A percentile compares a stretch with the other conserved stretches of the same genome.
Evolutionary conservation across 345 rosid genomes (phyloP).

Genomic region (Luvunga scandens): DNA sequence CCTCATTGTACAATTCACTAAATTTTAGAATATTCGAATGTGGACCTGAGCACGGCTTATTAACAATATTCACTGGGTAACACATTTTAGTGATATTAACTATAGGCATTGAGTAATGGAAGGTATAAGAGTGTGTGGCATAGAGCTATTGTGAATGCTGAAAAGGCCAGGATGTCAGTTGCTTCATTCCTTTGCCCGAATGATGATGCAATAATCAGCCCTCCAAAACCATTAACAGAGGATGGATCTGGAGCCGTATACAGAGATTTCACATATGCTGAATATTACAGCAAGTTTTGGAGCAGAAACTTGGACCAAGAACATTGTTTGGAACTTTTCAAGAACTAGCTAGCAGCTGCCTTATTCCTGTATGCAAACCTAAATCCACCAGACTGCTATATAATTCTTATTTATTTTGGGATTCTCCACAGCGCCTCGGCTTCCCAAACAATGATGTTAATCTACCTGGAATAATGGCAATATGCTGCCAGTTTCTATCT

Average conservation of each 20-base stretch:
- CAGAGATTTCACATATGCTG: constrained; percentile 75
- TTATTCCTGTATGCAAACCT: too few relatives aligned
- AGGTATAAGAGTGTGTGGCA: constrained; percentile 90
- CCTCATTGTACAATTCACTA: too few relatives aligned
- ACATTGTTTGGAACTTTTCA: constrained; percentile 80
- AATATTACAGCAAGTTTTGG: constrained; percentile 86
- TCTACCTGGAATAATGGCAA: too few relatives aligned
- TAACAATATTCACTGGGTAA: too few relatives aligned
- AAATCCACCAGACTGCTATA: too few relatives aligned
- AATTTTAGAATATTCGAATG: too few relatives aligned
- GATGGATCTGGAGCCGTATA: constrained; percentile 49
- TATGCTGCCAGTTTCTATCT: too few relatives aligned
- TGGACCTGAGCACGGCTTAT: too few relatives aligned
- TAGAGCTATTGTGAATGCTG: constrained; percentile 64
- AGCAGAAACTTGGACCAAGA: constrained; percentile 82
- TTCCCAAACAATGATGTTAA: too few relatives aligned
- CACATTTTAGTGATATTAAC: background rate
- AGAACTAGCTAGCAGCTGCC: constrained; percentile 19
- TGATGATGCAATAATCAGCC: constrained; percentile 61
- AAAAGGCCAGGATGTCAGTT: constrained; percentile 60
- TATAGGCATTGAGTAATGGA: constrained; percentile 83
- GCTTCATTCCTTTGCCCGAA: constrained; percentile 78
- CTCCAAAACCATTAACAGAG: constrained; percentile 45
- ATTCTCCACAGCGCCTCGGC: too few relatives aligned
- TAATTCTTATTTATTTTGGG: too few relatives aligned